Conservation (phyloP, 257 asterid species). For the Cinchona pubescens region DNA sequence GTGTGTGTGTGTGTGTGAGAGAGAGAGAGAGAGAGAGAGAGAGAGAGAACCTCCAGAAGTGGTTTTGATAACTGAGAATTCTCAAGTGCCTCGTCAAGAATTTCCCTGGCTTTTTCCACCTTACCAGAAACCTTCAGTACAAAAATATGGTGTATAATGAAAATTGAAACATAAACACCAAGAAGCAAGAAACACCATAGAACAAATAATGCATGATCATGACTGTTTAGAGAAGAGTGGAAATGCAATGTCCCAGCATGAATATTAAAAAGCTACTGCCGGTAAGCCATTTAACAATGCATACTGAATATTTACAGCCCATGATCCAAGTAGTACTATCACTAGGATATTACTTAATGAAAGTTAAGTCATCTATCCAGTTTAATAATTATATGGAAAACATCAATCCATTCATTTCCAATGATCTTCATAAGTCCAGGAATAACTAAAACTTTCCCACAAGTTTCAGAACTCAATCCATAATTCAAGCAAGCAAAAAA, state of each 20-base stretch:
- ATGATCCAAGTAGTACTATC: neutral
- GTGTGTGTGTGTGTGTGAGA: neutral
- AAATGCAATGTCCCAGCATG: neutral
- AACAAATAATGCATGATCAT: neutral
- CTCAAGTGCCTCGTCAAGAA: constrained; percentile 67
- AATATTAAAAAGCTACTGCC: neutral
- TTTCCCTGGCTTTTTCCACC: constrained; percentile 49
- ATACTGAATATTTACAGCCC: neutral
- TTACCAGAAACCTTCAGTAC: constrained; percentile 55
- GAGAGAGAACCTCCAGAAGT: constrained; percentile 68
- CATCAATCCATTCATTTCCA: neutral
- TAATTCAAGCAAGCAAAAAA: neutral
- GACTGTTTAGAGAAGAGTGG: neutral
- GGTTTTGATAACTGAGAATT: constrained; percentile 74
- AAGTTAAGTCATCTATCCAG: neutral
- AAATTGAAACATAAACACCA: constrained; percentile 1
- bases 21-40: constrained; percentile 16
- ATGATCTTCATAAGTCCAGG: neutral
- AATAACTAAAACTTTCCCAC: neutral
- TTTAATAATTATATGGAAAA: neutral
- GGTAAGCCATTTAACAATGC: neutral
- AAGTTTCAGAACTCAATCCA: neutral
- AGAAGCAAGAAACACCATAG: neutral
- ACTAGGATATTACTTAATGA: neutral
- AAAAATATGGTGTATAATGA: constrained; percentile 7